Percentiles rank a stretch among this genome's conserved stretches.
phyloP scores from a whole-genome alignment of 306 rosid species.

The Quercus glauca region DNA sequence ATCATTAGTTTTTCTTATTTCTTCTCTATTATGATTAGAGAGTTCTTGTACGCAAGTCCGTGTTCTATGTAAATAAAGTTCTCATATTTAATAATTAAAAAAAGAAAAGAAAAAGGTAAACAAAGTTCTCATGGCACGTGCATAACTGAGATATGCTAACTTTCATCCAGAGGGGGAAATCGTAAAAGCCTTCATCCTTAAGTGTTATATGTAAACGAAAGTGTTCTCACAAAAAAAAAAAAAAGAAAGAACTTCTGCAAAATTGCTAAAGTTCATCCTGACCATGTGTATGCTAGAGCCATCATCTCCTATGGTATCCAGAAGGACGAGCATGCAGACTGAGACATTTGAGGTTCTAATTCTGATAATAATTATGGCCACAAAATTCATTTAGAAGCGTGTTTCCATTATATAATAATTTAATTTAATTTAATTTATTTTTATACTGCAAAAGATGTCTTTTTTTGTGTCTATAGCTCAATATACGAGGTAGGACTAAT shows the following conservation, averaged over 20 bases:
- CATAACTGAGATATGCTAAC: background rate
- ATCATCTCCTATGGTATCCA: no score
- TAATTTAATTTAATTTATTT: background rate
- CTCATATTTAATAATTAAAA: background rate
- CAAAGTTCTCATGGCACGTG: background rate
- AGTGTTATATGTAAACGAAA: no score
- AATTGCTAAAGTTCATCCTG: background rate
- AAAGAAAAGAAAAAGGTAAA: no score
- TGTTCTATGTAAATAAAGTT: background rate
- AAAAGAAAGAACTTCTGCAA: background rate
- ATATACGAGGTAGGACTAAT: background rate
- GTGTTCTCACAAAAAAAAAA: background rate
- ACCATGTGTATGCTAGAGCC: background rate
- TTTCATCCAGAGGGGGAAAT: background rate
- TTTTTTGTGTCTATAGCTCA: background rate
- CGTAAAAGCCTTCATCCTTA: background rate
- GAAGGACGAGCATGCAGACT: background rate
- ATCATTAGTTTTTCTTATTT: background rate
- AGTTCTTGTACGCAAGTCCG: background rate
- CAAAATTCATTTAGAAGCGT: background rate
- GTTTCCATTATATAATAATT: background rate
- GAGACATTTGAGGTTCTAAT: background rate
- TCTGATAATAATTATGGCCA: background rate
- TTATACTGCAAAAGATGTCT: no score
- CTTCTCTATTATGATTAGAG: background rate